A percentile compares a stretch with the other conserved stretches of the same genome.
phyloP scores from a whole-genome alignment of 192 early-diverging fungal species.

The Obelidium mucronatum region DNA sequence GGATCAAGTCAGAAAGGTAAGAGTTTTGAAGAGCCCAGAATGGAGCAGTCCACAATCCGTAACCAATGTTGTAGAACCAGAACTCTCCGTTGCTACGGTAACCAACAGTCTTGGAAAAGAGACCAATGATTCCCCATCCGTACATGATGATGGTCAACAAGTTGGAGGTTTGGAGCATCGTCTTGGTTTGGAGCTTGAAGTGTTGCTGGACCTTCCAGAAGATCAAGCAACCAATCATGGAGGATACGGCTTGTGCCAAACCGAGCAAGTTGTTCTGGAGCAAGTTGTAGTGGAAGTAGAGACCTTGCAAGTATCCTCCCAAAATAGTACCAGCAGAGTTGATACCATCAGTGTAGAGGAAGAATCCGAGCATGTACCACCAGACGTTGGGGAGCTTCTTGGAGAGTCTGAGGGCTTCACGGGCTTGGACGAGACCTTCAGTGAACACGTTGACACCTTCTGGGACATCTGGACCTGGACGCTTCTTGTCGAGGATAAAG shows the following conservation, averaged over 20 bases:
- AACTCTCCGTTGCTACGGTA: slow-evolving; percentile 33
- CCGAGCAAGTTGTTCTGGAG: slow-evolving; percentile 37
- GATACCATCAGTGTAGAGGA: slow-evolving; percentile 46
- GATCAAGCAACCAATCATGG: slow-evolving; percentile 46
- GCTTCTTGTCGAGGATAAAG: slow-evolving; percentile 45
- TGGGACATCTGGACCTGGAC: slow-evolving; percentile 51
- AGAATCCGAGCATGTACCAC: slow-evolving; percentile 50
- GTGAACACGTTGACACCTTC: slow-evolving; percentile 39
- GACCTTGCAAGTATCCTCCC: slow-evolving; percentile 39
- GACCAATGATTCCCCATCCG: slow-evolving; percentile 48
- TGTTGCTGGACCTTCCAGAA: slow-evolving; percentile 47
- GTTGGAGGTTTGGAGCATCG: slow-evolving; percentile 47
- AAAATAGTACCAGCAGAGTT: slow-evolving; percentile 41
- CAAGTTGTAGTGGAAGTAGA: slow-evolving; percentile 34
- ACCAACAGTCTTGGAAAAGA: slow-evolving; percentile 31
- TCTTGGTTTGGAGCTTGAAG: slow-evolving; percentile 46
- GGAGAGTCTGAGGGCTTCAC: slow-evolving; percentile 37
- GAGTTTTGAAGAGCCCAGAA: slow-evolving; percentile 52
- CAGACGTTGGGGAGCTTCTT: slow-evolving; percentile 47
- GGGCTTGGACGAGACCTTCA: slow-evolving; percentile 31
- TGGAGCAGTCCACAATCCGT: slow-evolving; percentile 42
- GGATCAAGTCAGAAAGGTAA: slow-evolving; percentile 48
- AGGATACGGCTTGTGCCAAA: slow-evolving; percentile 41
- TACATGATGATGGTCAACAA: slow-evolving; percentile 43
- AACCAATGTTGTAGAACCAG: slow-evolving; percentile 39